Evolutionary conservation across 768 basidiomycete genomes (phyloP).

Genomic region (Lyophyllum semitale): DNA sequence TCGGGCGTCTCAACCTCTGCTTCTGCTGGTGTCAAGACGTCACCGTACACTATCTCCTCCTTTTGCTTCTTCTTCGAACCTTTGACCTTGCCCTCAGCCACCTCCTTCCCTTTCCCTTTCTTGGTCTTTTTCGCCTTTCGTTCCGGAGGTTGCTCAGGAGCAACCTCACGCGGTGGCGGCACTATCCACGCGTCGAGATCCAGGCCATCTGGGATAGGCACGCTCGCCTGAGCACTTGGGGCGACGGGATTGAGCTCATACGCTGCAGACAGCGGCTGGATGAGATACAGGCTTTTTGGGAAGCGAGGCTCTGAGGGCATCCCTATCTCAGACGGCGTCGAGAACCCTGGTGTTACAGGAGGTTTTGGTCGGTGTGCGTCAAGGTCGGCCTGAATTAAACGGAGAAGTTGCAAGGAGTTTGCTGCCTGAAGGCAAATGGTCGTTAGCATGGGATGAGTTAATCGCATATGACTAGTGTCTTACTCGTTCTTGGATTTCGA

Average conservation of each 20-base stretch:
- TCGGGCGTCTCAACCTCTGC: constrained; percentile 55
- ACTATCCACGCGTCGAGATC: constrained; percentile 88
- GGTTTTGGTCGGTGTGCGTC: constrained; percentile 49
- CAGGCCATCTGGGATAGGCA: constrained; percentile 81
- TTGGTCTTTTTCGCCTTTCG: constrained; percentile 56
- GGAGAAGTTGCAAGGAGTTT: constrained; percentile 73
- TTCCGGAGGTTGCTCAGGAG: constrained; percentile 39
- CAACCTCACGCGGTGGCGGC: constrained; percentile 52
- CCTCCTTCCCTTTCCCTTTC: constrained; percentile 33
- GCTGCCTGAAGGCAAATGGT: constrained; percentile 58
- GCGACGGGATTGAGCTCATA: constrained; percentile 90
- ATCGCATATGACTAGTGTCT: constrained; percentile 11
- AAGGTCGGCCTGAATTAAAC: constrained; percentile 76
- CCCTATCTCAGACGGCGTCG: constrained; percentile 41
- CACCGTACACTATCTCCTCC: constrained; percentile 26
- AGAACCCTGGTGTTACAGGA: constrained; percentile 26
- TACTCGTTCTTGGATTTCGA: constrained; percentile 93
- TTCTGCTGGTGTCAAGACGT: constrained; percentile 37
- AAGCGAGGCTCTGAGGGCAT: constrained; percentile 51
- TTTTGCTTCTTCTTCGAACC: constrained; percentile 36
- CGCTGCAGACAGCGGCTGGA: constrained; percentile 73
- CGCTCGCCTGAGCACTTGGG: constrained; percentile 73
- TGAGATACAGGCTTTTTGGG: constrained; percentile 88
- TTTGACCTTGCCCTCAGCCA: constrained; percentile 23
- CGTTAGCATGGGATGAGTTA: constrained; percentile 4